Conservation (phyloP, 257 asterid species). For the Nicotiana benthamiana region DNA sequence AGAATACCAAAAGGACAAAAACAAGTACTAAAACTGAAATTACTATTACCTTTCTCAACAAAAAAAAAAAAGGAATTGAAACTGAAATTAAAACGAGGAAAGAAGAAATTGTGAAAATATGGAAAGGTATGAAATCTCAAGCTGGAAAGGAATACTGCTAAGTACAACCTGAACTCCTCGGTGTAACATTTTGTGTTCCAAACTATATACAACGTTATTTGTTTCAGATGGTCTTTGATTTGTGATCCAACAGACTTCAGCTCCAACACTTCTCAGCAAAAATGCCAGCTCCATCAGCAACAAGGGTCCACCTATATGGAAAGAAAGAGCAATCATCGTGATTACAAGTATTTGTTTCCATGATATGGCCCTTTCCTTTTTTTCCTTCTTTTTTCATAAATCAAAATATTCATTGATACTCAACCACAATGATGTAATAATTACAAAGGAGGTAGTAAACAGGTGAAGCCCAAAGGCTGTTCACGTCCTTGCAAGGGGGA, state of each 20-base stretch:
- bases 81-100: background rate
- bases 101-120: background rate
- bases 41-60: no score
- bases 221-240: conserved; percentile 11
- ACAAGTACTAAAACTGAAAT: background rate
- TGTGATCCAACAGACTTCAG: conserved; percentile 13
- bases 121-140: background rate
- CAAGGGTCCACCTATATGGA: conserved; percentile 12
- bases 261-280: conserved; percentile 3
- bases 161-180: conserved; percentile 16
- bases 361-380: background rate
- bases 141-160: background rate
- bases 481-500: background rate
- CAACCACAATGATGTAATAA: background rate
- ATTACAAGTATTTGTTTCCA: background rate
- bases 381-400: background rate
- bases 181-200: conserved; percentile 24
- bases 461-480: background rate
- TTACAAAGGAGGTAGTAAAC: background rate
- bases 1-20: background rate
- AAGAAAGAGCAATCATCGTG: background rate
- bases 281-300: conserved; percentile 15
- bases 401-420: background rate
- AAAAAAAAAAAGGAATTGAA: no score
- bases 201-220: conserved; percentile 19